Conservation (phyloP, 257 asterid genomes). For the Plantago major region DNA sequence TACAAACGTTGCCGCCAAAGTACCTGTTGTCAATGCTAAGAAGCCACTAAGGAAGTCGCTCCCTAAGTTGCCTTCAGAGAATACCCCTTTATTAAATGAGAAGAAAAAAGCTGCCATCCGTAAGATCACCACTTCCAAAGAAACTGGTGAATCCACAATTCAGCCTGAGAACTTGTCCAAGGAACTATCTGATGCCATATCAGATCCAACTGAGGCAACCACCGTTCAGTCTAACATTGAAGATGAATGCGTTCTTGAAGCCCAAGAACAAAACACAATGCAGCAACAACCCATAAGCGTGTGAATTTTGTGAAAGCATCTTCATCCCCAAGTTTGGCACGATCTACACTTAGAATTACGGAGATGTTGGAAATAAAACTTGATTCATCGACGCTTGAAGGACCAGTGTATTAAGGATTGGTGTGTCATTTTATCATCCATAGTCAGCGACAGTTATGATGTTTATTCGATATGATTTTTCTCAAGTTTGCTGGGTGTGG, state of each 20-base stretch:
- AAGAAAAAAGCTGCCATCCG: constrained; percentile 34
- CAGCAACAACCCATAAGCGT: constrained; percentile 33
- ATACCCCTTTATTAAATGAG: constrained; percentile 40
- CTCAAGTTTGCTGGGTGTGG: constrained; percentile 37
- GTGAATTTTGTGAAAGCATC: constrained; percentile 20
- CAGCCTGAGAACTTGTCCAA: constrained; percentile 23
- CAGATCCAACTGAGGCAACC: constrained; percentile 16
- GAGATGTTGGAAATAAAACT: constrained; percentile 25
- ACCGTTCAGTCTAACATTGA: constrained; percentile 20
- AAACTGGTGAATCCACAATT: constrained; percentile 27
- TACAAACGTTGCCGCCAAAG: constrained; percentile 31
- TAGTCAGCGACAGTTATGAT: constrained; percentile 28
- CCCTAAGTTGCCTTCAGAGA: constrained; percentile 79
- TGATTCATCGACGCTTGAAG: constrained; percentile 25
- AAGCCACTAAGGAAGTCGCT: constrained; percentile 77
- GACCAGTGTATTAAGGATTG: constrained; percentile 33
- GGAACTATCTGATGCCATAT: constrained; percentile 27
- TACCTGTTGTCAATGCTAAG: constrained; percentile 41
- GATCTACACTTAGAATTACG: constrained; percentile 8
- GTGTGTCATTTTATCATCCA: constrained; percentile 28
- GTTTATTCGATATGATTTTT: constrained; percentile 35
- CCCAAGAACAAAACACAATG: constrained; percentile 20
- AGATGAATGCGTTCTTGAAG: constrained; percentile 28
- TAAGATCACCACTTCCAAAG: constrained; percentile 35
- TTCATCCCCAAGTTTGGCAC: background rate